Percentiles rank a stretch among this genome's conserved stretches.
These are phyloP conservation scores for Fusarium devonianum DNA, from an alignment of 2,329 filamentous ascomycete genomes.

Conservation along the genomic window DNA sequence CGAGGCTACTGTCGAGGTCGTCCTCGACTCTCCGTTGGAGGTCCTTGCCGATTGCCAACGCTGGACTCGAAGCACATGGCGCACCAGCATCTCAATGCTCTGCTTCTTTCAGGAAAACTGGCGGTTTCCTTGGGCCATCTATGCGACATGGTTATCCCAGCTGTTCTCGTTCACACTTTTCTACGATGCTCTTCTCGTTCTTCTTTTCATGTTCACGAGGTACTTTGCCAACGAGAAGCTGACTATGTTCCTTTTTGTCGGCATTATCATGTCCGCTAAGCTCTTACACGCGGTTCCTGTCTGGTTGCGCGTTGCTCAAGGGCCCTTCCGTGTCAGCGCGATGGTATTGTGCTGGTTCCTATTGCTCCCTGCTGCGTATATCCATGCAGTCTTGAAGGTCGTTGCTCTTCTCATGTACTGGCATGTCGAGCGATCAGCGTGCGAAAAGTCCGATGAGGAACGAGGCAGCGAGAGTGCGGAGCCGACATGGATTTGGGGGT, in stretches of 20 bases:
- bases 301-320: background rate
- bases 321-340: background rate
- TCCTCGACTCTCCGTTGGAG: background rate
- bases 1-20: background rate
- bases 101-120: background rate
- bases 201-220: background rate
- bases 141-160: constrained; percentile 3
- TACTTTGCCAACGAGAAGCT: background rate
- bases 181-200: constrained; percentile 6
- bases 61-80: constrained; percentile 7
- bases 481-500: constrained; percentile 8
- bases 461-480: background rate
- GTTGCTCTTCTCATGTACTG: constrained; percentile 14
- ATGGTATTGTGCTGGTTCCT: background rate
- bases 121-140: constrained; percentile 3
- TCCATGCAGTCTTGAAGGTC: constrained; percentile 14
- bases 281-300: background rate
- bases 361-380: constrained; percentile 2
- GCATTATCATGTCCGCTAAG: background rate
- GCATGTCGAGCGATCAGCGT: background rate
- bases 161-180: constrained; percentile 13
- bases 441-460: constrained; percentile 1
- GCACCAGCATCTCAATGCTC: constrained; percentile 9
- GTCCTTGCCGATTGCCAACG: constrained; percentile 17
- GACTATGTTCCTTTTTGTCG: background rate